Evolutionary conservation across 2,329 filamentous ascomycete species (phyloP).

Genomic region (Ilyonectria sp.): DNA sequence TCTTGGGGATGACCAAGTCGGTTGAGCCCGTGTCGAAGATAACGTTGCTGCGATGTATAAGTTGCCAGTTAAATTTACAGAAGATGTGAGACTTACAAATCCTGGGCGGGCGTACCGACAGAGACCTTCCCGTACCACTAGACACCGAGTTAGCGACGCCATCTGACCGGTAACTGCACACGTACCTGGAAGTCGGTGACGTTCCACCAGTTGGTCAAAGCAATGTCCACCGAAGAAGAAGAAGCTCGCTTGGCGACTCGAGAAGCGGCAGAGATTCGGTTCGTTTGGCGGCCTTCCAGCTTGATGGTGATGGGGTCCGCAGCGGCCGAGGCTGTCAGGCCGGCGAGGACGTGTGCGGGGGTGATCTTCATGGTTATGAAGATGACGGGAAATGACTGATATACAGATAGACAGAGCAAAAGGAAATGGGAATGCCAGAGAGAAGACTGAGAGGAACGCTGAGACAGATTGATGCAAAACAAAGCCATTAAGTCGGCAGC

Average conservation of each 20-base stretch:
- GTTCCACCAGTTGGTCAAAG: constrained; percentile 36
- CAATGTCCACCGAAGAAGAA: constrained; percentile 23
- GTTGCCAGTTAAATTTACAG: neutral
- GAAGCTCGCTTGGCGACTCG: constrained; percentile 9
- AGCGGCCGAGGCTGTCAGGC: constrained; percentile 10
- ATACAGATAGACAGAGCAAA: neutral
- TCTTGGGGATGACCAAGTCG: constrained; percentile 48
- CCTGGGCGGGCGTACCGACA: constrained; percentile 43
- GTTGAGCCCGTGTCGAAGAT: constrained; percentile 52
- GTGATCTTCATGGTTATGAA: constrained; percentile 17
- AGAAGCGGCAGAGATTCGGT: neutral
- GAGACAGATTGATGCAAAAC: neutral
- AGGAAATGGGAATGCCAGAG: neutral
- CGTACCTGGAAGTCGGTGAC: constrained; percentile 28
- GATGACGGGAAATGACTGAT: neutral
- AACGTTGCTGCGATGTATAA: constrained; percentile 45
- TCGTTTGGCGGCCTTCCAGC: constrained; percentile 15
- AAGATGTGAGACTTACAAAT: constrained; percentile 46
- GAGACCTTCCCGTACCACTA: constrained; percentile 39
- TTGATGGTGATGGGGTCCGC: constrained; percentile 23
- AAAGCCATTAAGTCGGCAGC: constrained; percentile 1
- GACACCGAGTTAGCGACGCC: neutral
- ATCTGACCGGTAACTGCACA: neutral
- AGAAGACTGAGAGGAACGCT: neutral
- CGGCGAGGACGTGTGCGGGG: constrained; percentile 9